phyloP scores from a whole-genome alignment of 202 grass and related monocot species.

The Setaria viridis region DNA sequence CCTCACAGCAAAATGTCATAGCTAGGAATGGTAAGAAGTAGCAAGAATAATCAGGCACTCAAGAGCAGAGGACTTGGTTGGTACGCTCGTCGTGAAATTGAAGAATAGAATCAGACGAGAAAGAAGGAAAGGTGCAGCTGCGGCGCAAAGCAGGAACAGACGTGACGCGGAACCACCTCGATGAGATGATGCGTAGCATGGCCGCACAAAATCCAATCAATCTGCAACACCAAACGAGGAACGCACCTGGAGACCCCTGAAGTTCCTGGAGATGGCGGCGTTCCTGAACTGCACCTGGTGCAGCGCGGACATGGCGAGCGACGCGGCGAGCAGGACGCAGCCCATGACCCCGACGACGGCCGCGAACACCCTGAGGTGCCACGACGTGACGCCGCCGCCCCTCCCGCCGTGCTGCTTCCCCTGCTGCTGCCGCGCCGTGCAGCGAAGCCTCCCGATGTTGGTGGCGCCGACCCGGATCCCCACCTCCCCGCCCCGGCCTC shows the following conservation, averaged over 20 bases:
- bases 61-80: no score
- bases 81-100: neutral
- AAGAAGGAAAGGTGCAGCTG: neutral
- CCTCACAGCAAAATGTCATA: neutral
- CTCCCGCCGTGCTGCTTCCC: constrained; percentile 15
- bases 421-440: neutral
- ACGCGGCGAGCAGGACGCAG: constrained; percentile 60
- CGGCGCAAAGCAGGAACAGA: neutral
- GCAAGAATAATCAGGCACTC: neutral
- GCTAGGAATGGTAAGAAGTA: neutral
- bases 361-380: constrained; percentile 55
- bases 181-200: neutral
- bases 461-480: constrained; percentile 44
- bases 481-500: neutral
- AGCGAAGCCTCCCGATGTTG: constrained; percentile 56
- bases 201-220: neutral
- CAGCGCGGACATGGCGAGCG: constrained; percentile 61
- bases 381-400: constrained; percentile 15
- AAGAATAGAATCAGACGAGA: neutral
- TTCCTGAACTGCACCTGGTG: constrained; percentile 61
- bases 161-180: neutral
- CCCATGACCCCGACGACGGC: constrained; percentile 54
- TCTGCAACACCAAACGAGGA: neutral
- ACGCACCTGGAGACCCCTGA: constrained; percentile 57
- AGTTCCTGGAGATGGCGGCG: constrained; percentile 51